Base-by-base conservation (phyloP, 2,329 filamentous ascomycete species). In the Fusarium acutatum region DNA sequence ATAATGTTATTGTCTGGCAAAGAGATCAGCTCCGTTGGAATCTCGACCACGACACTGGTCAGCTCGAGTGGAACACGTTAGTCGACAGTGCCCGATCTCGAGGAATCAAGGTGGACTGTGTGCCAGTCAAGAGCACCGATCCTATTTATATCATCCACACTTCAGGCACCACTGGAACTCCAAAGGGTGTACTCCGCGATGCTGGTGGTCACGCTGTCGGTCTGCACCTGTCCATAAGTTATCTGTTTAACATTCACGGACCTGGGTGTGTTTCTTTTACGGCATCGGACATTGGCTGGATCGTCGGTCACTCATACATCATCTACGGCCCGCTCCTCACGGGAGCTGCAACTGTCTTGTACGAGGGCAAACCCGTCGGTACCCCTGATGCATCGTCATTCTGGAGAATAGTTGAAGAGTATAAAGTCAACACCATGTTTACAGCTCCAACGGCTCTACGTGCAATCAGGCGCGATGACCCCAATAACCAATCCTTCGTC, bases 91-190 rank as follows among this genome's bases (percentile, higher is more conserved):
- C 92, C 7, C 88, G 84, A 49, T 89, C 89, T 46, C 86, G 94
- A 68, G 90, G 90, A 1, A 76, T 95, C 40, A 91, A 88, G 78
- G 93, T 93, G 1, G 91, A 87, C 12, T 92, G 93, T 64, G 94
- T 97, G 18, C 90, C 95, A 0, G 91, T 97, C 5, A 90, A 88
- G 71, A 94, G 93, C 59, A 91, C 88, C 13, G 94, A 97, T 75
- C 89, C 89, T 2, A 84, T 97, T n/a, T 97, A 98, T 81, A 93
- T 97, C 75, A 97, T 97, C 65, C 96, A 97, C 80, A 97, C 94
- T 1, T 94, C 91, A 57, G 91, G 94, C 18, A 97, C 94, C 0
- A 97, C 94, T 0, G 94, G 94, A 3, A 81, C 91, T 13, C 94
- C 94, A 0, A 97, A 97, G 82, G 94, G 94, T 2, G 94, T 97